Base-by-base conservation (phyloP, 2,329 filamentous ascomycete species). In the Exophiala viscosa region DNA sequence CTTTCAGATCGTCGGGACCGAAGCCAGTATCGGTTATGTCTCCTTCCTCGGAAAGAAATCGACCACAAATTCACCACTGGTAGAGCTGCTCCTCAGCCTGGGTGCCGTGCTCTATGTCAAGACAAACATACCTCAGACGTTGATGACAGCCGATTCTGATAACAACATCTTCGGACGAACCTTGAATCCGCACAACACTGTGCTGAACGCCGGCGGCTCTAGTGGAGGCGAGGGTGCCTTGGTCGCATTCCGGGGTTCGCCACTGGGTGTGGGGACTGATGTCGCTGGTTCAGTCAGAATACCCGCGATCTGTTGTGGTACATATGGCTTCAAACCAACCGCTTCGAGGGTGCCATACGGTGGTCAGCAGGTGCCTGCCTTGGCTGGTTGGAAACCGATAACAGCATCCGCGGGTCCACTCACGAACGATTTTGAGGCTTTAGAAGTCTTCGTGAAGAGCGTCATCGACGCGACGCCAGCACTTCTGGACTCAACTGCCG, bases 121-220 rank as follows among this genome's bases (percentile, higher is more conserved):
- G 64, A 82, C 79, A 3, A 81, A 80, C 54, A 65, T 81, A 1
- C 78, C 79, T 2, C 75, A 78, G 54, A 79, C 76, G 0, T 70
- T 82, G 58, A 76, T 79, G 74, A 66, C 66, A 1, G 62, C 62
- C 11, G 71, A 74, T 32, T 69, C 67, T 2, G 54, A 69, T 10
- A 74, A 74, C 49, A 73, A 74, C 58, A 61, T 75, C 10, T 72
- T 73, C 36, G 71, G 72, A 2, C 63, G 70, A 9, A 70, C 68
- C 1, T 54, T 71, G 15, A 75, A 75, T 52, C 73, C 73, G 1
- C 61, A 65, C 50, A 70, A 70, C 45, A 66, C 62, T 1, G 44
- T 42, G 3, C 41, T 71, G 3, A 64, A 64, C 0, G 62, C 68
- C 1, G 70, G 70, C 17, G 70, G 70, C 2, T 68, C 66, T 11